Evolutionary conservation across 2,329 filamentous ascomycete species (phyloP).

Genomic region (Ceratocystis ficicola): DNA sequence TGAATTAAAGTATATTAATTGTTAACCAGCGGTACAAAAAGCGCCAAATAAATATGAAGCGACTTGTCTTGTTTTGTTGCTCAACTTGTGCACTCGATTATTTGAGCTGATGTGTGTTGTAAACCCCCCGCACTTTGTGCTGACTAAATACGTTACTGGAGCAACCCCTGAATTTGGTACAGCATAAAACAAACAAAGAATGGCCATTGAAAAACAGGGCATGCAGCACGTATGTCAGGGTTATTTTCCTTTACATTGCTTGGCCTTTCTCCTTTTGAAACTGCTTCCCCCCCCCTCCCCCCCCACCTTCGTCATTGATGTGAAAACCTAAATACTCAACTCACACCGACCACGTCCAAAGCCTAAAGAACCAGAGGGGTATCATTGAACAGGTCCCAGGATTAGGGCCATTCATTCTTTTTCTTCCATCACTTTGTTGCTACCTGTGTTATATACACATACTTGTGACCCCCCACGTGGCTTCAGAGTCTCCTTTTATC

Average conservation of each 20-base stretch:
- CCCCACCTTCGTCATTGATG: not conserved
- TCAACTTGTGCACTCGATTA: not conserved
- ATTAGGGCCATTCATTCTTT: not conserved
- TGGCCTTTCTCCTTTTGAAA: not conserved
- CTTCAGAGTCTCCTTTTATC: slow-evolving; percentile 2
- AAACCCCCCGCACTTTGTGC: not conserved
- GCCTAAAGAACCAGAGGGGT: not conserved
- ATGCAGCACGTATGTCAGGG: not conserved
- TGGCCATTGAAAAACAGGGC: not conserved
- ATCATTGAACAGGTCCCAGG: not conserved
- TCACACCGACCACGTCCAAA: not conserved
- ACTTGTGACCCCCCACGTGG: not conserved
- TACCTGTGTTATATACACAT: too few species aligned
- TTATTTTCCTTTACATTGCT: too few species aligned
- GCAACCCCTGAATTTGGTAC: slow-evolving; percentile 4
- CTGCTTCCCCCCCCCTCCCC: too few species aligned
- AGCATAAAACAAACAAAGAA: not conserved
- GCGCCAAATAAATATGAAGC: slow-evolving; percentile 17
- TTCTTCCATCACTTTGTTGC: not conserved
- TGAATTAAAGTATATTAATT: slow-evolving; percentile 18
- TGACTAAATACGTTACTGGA: slow-evolving; percentile 13
- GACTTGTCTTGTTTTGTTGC: not conserved
- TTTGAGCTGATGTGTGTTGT: not conserved
- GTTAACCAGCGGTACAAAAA: slow-evolving; percentile 20
- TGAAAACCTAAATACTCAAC: not conserved